Conservation (phyloP, 805 yeast species). For the Kodamaea restingae region DNA sequence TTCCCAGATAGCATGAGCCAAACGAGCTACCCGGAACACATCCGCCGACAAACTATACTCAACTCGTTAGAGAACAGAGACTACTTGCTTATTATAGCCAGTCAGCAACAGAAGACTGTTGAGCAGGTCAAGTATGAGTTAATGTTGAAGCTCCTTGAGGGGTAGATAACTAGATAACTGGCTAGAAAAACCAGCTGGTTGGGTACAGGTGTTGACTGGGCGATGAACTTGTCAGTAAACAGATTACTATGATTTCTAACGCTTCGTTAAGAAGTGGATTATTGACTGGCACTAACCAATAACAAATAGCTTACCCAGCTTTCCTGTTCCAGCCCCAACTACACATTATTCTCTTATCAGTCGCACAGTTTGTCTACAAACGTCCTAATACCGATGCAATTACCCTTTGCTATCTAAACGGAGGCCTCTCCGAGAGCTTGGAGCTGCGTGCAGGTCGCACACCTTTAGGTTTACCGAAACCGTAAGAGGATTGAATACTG, state of each 20-base stretch:
- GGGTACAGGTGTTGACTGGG: too few species aligned
- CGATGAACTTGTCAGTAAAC: too few species aligned
- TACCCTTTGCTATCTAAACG: conserved; percentile 9
- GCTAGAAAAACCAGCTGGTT: too few species aligned
- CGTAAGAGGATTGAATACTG: conserved; percentile 2
- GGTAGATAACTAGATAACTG: too few species aligned
- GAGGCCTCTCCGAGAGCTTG: conserved; percentile 9
- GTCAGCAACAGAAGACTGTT: conserved; percentile 40
- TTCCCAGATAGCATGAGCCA: conserved; percentile 1
- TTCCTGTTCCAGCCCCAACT: too few species aligned
- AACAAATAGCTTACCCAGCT: too few species aligned
- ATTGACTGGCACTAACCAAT: too few species aligned
- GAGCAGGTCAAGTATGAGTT: conserved; percentile 41
- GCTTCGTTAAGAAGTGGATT: too few species aligned
- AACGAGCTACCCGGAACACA: conserved; percentile 11
- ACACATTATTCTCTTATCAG: too few species aligned
- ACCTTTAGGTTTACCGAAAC: not conserved
- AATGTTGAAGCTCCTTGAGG: conserved; percentile 21
- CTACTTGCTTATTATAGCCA: conserved; percentile 34
- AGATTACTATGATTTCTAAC: too few species aligned
- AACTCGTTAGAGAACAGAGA: conserved; percentile 39
- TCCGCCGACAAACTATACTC: conserved; percentile 29
- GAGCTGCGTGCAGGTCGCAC: conserved; percentile 5
- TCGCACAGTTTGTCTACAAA: too few species aligned
- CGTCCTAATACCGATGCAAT: too few species aligned